These are phyloP conservation scores for Stylosanthes scabra DNA, from an alignment of 331 rosid genomes.

Conservation along the genomic window DNA sequence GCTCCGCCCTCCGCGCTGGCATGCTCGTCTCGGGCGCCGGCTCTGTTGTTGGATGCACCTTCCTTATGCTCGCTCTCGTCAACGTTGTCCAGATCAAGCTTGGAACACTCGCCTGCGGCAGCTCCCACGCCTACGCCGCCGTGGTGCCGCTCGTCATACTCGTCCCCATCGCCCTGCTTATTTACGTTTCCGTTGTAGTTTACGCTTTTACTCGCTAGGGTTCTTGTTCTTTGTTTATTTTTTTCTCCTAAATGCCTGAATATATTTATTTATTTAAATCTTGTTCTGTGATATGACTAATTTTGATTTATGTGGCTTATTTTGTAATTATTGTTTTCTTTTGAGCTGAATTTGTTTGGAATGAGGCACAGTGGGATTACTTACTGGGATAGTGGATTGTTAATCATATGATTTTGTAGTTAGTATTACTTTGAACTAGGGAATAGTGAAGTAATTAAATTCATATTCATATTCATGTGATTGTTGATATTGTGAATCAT, in stretches of 20 bases:
- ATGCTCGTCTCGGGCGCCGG: slow-evolving; percentile 83
- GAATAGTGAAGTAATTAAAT: background rate
- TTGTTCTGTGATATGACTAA: background rate
- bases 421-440: no score
- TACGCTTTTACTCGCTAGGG: slow-evolving; percentile 68
- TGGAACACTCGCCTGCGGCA: slow-evolving; percentile 77
- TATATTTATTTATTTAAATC: background rate
- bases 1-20: slow-evolving; percentile 61
- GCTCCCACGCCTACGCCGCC: slow-evolving; percentile 60
- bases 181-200: slow-evolving; percentile 57
- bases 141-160: slow-evolving; percentile 71
- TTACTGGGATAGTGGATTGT: background rate
- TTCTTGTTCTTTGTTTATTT: background rate
- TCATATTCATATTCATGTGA: background rate
- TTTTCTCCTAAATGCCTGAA: background rate
- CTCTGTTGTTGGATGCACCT: slow-evolving; percentile 68
- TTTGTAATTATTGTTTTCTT: background rate
- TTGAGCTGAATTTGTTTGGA: background rate
- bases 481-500: background rate
- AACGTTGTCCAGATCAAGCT: slow-evolving; percentile 93
- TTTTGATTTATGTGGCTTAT: background rate
- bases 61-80: slow-evolving; percentile 72
- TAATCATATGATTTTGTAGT: background rate
- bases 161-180: slow-evolving; percentile 64
- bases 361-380: background rate